phyloP scores from a whole-genome alignment of 768 basidiomycete species.

The Symmetrospora coprosmae region DNA sequence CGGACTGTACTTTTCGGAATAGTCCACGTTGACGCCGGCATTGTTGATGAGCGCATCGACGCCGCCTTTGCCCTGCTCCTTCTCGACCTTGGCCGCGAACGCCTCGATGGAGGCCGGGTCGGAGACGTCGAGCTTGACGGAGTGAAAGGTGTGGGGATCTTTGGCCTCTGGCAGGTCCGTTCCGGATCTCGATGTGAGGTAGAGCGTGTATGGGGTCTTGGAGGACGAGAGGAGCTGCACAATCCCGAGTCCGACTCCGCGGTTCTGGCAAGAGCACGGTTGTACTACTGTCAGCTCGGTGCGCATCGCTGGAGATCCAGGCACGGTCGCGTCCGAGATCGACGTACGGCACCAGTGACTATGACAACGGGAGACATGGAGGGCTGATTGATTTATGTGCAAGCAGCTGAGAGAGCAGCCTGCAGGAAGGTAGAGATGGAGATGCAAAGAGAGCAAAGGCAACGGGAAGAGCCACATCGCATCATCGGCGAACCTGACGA shows the following conservation, averaged over 20 bases:
- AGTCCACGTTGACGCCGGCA: not conserved
- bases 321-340: no score
- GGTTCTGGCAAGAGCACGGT: not conserved
- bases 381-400: no score
- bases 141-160: not conserved
- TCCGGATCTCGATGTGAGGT: not conserved
- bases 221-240: not conserved
- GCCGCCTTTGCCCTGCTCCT: not conserved
- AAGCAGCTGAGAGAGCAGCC: no score
- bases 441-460: no score
- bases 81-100: not conserved
- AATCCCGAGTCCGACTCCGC: slow-evolving; percentile 7
- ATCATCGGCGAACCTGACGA: no score
- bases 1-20: not conserved
- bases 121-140: not conserved
- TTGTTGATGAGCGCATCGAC: slow-evolving; percentile 1
- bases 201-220: not conserved
- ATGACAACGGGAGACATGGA: no score
- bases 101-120: not conserved
- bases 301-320: no score
- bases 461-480: no score
- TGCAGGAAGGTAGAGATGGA: no score
- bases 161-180: not conserved
- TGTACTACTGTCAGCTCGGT: no score
- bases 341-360: no score